A percentile compares a stretch with the other conserved stretches of the same genome.
These are phyloP conservation scores for Alternaria sp. DNA, from an alignment of 2,329 filamentous ascomycete species.

Conservation along the genomic window DNA sequence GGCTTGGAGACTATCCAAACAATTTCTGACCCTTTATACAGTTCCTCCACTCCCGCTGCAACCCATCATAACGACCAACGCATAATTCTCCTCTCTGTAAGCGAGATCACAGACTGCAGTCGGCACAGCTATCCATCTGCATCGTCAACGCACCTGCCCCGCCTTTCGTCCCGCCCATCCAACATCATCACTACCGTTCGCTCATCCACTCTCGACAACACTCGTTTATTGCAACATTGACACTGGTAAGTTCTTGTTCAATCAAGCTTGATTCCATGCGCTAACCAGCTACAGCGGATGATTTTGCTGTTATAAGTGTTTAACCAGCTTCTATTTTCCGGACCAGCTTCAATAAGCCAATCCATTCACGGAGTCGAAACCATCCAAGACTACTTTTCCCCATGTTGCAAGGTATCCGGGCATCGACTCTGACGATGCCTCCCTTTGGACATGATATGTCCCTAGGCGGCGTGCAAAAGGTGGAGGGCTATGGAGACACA, in stretches of 20 bases:
- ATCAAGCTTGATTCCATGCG: not conserved
- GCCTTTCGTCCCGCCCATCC: constrained; percentile 13
- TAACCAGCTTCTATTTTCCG: not conserved
- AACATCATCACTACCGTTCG: not conserved
- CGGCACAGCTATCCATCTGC: constrained; percentile 4
- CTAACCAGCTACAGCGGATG: constrained; percentile 1
- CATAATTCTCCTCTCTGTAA: constrained; percentile 1
- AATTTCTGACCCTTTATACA: constrained; percentile 4
- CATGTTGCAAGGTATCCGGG: constrained; percentile 47
- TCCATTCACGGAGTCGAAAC: constrained; percentile 5
- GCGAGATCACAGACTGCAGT: constrained; percentile 9
- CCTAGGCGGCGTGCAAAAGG: constrained; percentile 39
- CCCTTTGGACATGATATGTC: constrained; percentile 45
- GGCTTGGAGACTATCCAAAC: constrained; percentile 6
- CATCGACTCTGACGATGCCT: constrained; percentile 45
- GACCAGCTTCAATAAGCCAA: constrained; percentile 2
- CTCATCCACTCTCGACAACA: not conserved
- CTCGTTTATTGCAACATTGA: not conserved
- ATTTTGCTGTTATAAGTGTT: not conserved
- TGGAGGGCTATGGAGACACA: constrained; percentile 39
- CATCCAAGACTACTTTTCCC: constrained; percentile 16
- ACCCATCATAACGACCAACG: constrained; percentile 3
- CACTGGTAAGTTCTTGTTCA: constrained; percentile 2
- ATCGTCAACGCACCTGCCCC: constrained; percentile 15
- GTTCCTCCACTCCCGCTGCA: constrained; percentile 9